These are phyloP conservation scores for Paulownia fortunei DNA, from an alignment of 257 asterid species.

Conservation along the genomic window DNA sequence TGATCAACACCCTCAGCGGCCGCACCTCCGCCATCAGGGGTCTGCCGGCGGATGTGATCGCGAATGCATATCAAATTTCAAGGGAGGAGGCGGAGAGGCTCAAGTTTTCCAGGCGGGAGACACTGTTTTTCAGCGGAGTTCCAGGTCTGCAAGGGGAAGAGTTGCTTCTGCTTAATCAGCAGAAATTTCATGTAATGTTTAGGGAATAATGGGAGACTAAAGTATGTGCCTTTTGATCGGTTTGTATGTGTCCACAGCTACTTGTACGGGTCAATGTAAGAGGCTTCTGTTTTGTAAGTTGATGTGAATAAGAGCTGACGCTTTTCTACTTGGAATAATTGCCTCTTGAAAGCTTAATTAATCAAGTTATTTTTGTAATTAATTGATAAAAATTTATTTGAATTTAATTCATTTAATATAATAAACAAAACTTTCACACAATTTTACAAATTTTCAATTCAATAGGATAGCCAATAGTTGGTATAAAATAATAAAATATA, in stretches of 20 bases:
- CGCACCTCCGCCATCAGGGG: slow-evolving; percentile 66
- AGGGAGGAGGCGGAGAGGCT: slow-evolving; percentile 58
- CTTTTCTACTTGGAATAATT: too few relatives aligned
- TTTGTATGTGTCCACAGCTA: too few relatives aligned
- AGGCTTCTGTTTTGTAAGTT: not conserved
- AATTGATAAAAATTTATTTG: too few relatives aligned
- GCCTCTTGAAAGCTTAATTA: too few relatives aligned
- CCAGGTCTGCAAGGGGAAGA: slow-evolving; percentile 24
- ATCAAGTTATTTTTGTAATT: too few relatives aligned
- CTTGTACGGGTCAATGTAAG: too few relatives aligned
- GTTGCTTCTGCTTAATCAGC: slow-evolving; percentile 32
- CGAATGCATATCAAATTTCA: slow-evolving; percentile 49
- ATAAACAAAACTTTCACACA: too few relatives aligned
- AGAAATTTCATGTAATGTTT: not conserved
- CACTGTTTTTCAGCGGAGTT: slow-evolving; percentile 47
- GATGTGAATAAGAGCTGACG: not conserved
- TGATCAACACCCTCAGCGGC: slow-evolving; percentile 66
- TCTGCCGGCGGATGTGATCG: slow-evolving; percentile 54
- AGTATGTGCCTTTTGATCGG: too few relatives aligned
- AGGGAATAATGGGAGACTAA: slow-evolving; percentile 13
- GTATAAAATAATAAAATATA: too few relatives aligned
- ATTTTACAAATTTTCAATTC: too few relatives aligned
- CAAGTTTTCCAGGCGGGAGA: slow-evolving; percentile 56
- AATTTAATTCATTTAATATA: too few relatives aligned
- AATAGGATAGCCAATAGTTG: too few relatives aligned